Evolutionary conservation across 2,329 filamentous ascomycete species (phyloP).

Genomic region (Plectosphaerella sp.): DNA sequence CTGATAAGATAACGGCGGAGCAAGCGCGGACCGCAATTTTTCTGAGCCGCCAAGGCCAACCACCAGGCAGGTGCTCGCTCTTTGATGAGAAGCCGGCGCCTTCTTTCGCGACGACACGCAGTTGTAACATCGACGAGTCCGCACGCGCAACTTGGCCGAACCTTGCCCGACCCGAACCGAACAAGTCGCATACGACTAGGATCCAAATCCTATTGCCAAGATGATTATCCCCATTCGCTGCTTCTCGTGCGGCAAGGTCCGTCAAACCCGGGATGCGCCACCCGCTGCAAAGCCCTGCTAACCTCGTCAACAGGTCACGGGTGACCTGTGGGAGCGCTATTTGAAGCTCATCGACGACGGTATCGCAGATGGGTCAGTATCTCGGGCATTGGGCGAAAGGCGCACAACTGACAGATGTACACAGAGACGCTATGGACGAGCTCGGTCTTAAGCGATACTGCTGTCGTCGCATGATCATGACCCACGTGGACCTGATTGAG

Average conservation of each 20-base stretch:
- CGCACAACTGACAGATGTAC: background rate
- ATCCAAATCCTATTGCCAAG: conserved; percentile 27
- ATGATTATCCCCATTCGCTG: conserved; percentile 99
- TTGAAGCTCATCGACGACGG: conserved; percentile 80
- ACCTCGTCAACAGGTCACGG: conserved; percentile 69
- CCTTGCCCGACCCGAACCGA: background rate
- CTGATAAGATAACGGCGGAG: conserved; percentile 13
- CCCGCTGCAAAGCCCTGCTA: conserved; percentile 18
- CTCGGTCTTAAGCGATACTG: conserved; percentile 94
- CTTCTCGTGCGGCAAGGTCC: conserved; percentile 98
- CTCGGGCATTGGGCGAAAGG: background rate
- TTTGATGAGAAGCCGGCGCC: background rate
- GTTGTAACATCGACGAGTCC: background rate
- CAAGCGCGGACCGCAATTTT: conserved; percentile 10
- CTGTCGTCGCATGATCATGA: conserved; percentile 99
- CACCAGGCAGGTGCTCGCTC: background rate
- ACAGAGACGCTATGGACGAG: conserved; percentile 91
- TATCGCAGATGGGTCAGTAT: conserved; percentile 66
- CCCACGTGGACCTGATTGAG: conserved; percentile 97
- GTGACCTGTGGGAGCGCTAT: conserved; percentile 96
- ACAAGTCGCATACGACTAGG: background rate
- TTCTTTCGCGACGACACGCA: background rate
- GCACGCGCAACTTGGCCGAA: background rate
- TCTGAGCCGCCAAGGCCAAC: conserved; percentile 3
- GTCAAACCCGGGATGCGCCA: conserved; percentile 12